These are phyloP conservation scores for Penicillium crystallinum DNA, from an alignment of 495 filamentous ascomycete species.

Conservation along the genomic window DNA sequence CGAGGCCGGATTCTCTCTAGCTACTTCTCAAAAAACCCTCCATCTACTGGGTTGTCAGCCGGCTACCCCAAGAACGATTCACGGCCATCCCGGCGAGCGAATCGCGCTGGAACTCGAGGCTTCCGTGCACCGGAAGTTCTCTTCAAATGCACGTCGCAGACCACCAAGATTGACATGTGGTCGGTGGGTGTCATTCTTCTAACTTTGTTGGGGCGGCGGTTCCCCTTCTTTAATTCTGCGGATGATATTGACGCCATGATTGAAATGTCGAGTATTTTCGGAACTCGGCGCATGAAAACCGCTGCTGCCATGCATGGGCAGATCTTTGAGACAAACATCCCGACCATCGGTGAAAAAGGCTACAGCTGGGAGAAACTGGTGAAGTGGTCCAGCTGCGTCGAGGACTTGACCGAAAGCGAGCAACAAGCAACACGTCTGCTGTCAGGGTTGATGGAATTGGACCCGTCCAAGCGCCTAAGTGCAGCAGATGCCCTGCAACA, in stretches of 20 bases:
- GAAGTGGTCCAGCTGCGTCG: conserved; percentile 71
- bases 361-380: conserved; percentile 89
- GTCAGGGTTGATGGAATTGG: conserved; percentile 55
- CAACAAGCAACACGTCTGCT: conserved; percentile 54
- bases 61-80: conserved; percentile 84
- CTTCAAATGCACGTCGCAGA: conserved; percentile 95
- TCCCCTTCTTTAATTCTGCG: conserved; percentile 96
- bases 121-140: conserved; percentile 96
- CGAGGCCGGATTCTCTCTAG: conserved; percentile 36
- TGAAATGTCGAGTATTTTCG: conserved; percentile 94
- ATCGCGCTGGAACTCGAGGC: conserved; percentile 91
- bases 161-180: conserved; percentile 96
- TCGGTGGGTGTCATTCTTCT: conserved; percentile 90
- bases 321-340: conserved; percentile 85
- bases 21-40: conserved; percentile 40
- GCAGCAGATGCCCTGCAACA: conserved; percentile 57
- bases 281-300: conserved; percentile 71
- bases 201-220: conserved; percentile 81
- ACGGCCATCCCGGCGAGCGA: conserved; percentile 81
- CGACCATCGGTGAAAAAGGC: conserved; percentile 78
- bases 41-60: conserved; percentile 41
- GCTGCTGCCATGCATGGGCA: conserved; percentile 80
- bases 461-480: conserved; percentile 52
- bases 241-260: conserved; percentile 97
- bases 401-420: conserved; percentile 45